Percentiles rank a stretch among this genome's conserved stretches.
Evolutionary conservation across 306 rosid species (phyloP).

Genomic region (Calophaca sinica): DNA sequence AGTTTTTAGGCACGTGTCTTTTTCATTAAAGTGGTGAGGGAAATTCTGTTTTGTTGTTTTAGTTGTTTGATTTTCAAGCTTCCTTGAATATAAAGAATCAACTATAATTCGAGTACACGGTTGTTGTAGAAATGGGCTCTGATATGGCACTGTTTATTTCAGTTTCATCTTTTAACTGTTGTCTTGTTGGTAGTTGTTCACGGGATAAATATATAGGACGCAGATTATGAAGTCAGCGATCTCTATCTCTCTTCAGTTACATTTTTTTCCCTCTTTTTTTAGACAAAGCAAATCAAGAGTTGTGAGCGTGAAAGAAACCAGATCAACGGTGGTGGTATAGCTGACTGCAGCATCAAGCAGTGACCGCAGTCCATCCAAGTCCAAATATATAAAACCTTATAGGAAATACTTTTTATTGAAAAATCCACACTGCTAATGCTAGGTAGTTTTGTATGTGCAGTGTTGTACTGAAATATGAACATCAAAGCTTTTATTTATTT

Average conservation of each 20-base stretch:
- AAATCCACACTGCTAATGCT: not conserved
- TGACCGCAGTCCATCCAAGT: too few relatives aligned
- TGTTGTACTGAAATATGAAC: not conserved
- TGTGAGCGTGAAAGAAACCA: too few relatives aligned
- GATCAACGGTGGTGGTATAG: too few relatives aligned
- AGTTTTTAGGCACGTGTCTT: not conserved
- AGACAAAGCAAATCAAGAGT: too few relatives aligned
- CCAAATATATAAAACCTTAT: not conserved
- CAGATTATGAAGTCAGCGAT: too few relatives aligned
- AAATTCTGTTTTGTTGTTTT: not conserved
- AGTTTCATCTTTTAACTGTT: not conserved
- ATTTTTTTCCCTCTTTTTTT: too few relatives aligned
- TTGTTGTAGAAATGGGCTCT: not conserved
- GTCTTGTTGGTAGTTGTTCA: slow-evolving; percentile 3
- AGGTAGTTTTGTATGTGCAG: not conserved
- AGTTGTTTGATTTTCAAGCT: not conserved
- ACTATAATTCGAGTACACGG: not conserved
- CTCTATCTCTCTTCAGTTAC: too few relatives aligned
- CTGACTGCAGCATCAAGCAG: too few relatives aligned
- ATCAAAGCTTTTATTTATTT: not conserved
- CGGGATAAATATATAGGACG: too few relatives aligned
- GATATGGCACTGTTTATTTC: slow-evolving; percentile 16
- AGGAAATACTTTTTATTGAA: too few relatives aligned
- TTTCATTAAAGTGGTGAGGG: not conserved
- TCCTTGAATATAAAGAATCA: slow-evolving; percentile 20